Conservation (phyloP, 179 eudicot species). For the Camellia oleifera region DNA sequence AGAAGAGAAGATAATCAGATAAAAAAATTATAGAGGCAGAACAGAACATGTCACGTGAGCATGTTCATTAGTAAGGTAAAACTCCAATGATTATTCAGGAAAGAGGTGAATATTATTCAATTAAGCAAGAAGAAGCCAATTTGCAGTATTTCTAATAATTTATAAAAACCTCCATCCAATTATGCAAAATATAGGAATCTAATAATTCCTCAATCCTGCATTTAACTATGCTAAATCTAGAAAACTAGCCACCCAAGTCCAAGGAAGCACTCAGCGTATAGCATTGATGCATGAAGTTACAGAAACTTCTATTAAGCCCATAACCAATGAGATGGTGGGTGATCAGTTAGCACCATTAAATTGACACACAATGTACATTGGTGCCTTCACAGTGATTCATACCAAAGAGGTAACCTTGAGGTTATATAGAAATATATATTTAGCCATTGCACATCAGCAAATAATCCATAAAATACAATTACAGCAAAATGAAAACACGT, state of each 20-base stretch:
- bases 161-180: not conserved
- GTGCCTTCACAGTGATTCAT: not conserved
- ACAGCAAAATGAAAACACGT: not conserved
- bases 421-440: not conserved
- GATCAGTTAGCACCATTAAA: not conserved
- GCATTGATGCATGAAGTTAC: not conserved
- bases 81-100: not conserved
- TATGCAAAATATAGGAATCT: not conserved
- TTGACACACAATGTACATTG: not conserved
- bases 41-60: not conserved
- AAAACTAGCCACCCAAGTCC: constrained; percentile 3
- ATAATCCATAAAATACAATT: not conserved
- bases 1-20: not conserved
- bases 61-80: not conserved
- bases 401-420: not conserved
- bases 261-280: not conserved
- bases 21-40: not conserved
- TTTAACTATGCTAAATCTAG: not conserved
- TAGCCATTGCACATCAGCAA: not conserved
- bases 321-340: not conserved
- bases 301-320: not conserved
- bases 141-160: not conserved
- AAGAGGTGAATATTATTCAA: too few species aligned
- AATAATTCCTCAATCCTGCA: not conserved
- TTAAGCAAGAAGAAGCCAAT: not conserved